Percentiles rank a stretch among this genome's conserved stretches.
phyloP scores from a whole-genome alignment of 352 stramenopile species.

The Pythium vanterpoolii region DNA sequence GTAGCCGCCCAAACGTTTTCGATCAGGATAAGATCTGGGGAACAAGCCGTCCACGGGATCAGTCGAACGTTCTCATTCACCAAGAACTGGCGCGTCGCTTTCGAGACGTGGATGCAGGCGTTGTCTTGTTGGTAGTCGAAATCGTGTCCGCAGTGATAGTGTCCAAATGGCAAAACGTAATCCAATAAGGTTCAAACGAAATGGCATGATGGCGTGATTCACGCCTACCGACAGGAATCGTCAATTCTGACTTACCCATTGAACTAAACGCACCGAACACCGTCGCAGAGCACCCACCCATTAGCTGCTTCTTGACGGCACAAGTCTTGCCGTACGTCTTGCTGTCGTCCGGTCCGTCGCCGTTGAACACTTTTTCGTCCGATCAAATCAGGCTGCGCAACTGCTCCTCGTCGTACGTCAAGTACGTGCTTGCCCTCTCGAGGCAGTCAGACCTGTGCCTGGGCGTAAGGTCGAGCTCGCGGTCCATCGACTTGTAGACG shows the following conservation, averaged over 20 bases:
- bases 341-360: no score
- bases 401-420: no score
- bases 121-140: background rate
- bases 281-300: no score
- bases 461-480: no score
- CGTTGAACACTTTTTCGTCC: no score
- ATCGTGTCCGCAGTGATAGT: background rate
- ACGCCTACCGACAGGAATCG: background rate
- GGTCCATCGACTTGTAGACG: no score
- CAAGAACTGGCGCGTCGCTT: background rate
- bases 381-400: no score
- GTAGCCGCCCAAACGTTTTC: background rate
- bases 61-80: background rate
- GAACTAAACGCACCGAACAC: no score
- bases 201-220: background rate
- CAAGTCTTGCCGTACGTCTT: no score
- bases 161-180: background rate
- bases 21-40: background rate
- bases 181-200: background rate
- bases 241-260: constrained; percentile 13
- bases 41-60: background rate
- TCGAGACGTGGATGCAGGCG: background rate
- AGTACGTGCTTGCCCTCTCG: no score
- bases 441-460: no score
- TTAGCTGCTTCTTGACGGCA: no score